phyloP scores from a whole-genome alignment of 2,329 filamentous ascomycete genomes.

The Xylariaceae sp. region DNA sequence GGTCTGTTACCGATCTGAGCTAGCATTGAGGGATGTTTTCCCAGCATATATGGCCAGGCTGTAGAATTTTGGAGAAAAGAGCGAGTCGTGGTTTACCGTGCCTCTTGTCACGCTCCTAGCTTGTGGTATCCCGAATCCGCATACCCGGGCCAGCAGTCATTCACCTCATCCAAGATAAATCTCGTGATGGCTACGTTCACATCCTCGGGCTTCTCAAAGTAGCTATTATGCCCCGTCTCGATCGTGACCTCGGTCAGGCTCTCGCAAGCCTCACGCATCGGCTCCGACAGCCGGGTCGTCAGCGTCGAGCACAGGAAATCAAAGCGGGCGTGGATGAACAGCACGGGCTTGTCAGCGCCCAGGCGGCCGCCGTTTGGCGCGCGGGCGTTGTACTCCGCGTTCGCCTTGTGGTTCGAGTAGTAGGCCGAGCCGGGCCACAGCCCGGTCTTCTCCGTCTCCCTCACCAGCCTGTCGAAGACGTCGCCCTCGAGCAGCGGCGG shows the following conservation, averaged over 20 bases:
- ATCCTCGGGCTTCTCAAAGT: too few species aligned
- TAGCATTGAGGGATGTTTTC: too few species aligned
- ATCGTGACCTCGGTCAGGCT: conserved; percentile 31
- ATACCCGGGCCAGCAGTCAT: too few species aligned
- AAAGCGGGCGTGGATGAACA: conserved; percentile 28
- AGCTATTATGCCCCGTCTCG: too few species aligned
- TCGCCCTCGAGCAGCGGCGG: conserved; percentile 7
- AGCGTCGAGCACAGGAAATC: conserved; percentile 30
- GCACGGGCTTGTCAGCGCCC: conserved; percentile 13
- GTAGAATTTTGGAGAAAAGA: too few species aligned
- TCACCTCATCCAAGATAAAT: too few species aligned
- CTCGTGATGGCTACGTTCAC: too few species aligned
- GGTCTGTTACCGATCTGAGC: too few species aligned
- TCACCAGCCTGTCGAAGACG: conserved; percentile 12
- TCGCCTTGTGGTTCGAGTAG: conserved; percentile 36
- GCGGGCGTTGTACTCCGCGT: conserved; percentile 28
- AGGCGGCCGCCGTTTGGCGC: conserved; percentile 24
- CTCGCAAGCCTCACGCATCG: conserved; percentile 25
- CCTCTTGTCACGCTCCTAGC: too few species aligned
- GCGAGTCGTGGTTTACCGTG: too few species aligned
- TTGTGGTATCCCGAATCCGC: too few species aligned
- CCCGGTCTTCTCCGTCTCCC: conserved; percentile 31
- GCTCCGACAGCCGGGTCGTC: conserved; percentile 25
- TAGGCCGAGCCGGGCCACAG: conserved; percentile 20
- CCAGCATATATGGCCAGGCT: too few species aligned